These are phyloP conservation scores for Capsella rubella DNA, from an alignment of 441 rosid genomes.

Conservation along the genomic window DNA sequence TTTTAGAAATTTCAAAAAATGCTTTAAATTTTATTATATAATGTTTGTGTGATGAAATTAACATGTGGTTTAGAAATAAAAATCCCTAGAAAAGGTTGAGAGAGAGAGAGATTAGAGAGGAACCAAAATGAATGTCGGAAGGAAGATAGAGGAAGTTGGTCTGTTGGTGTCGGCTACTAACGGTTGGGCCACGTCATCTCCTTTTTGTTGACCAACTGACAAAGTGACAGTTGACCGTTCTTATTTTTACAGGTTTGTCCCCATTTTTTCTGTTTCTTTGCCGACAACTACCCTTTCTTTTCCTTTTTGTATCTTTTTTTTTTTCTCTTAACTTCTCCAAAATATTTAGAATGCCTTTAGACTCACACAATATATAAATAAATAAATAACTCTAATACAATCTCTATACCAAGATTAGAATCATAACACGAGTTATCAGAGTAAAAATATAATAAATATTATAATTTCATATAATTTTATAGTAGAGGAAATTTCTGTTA, in stretches of 20 bases:
- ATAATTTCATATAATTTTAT: too few relatives aligned
- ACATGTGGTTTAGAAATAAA: not conserved
- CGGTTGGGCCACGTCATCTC: slow-evolving; percentile 62
- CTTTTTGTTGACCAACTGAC: slow-evolving; percentile 38
- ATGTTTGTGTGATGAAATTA: not conserved
- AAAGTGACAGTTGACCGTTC: slow-evolving; percentile 60
- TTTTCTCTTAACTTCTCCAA: not conserved
- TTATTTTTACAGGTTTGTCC: slow-evolving; percentile 34
- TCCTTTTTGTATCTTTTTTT: not conserved
- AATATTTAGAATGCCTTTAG: not conserved
- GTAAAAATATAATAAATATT: too few relatives aligned
- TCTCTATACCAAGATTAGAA: too few relatives aligned
- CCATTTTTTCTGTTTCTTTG: slow-evolving; percentile 41
- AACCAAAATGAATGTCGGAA: slow-evolving; percentile 39
- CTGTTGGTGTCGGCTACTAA: slow-evolving; percentile 60
- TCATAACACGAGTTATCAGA: too few relatives aligned
- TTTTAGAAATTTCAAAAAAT: too few relatives aligned
- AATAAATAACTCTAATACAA: too few relatives aligned
- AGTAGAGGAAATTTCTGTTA: too few relatives aligned
- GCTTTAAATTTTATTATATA: not conserved
- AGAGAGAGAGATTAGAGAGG: slow-evolving; percentile 11
- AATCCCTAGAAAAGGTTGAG: not conserved
- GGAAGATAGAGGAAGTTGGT: slow-evolving; percentile 36
- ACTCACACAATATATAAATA: too few relatives aligned
- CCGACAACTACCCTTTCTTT: slow-evolving; percentile 53